Base-by-base conservation (phyloP, 768 basidiomycete genomes). In the Pleurotus platypus region DNA sequence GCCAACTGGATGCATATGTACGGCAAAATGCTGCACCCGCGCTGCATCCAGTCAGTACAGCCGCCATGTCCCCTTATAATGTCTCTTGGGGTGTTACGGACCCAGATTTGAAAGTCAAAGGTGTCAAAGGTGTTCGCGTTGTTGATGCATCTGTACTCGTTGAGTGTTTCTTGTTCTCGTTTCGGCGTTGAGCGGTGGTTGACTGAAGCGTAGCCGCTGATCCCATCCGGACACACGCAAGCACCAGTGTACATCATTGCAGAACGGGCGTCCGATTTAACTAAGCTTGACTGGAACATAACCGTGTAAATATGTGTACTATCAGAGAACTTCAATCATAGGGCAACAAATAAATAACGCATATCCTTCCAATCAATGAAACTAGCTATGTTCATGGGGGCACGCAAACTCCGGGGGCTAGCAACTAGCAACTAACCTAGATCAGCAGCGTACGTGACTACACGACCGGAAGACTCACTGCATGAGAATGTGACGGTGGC, bases 131-230 rank as follows among this genome's bases (percentile, higher is more conserved):
- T 3, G 53, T 78, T 47, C 61, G 76, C 12, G 62, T 78, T 11
- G 69, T 76, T 11, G 74, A 78, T 63, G 72, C 72, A 2, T 73
- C 72, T 11, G 66, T 74, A n/a, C 60, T 75, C 49, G 74, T 72
- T 42, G 59, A 72, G 55, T 7, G 45, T 37, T 7, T 18, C 20
- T 26, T 18, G 22, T 24, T 24, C 3, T 24, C 22, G 5, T 24
- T 2, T 24, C 22, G 22, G 22, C 22, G 22, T 24, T 3, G 22
- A 24, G 2, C 35, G 38, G 43, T 58, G 51, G 9, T 49, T 63
- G 46, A 5, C 22, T 24, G 22, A 24, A 24, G 22, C 22, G 22
- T 47, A 68, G 66, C 64, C 66, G 7, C 62, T 62, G 26, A 58
- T 70, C 6, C 63, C 67, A 1, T 58, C 60, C 24, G 68, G 58